Evolutionary conservation across 1,139 yeast species (phyloP).

Genomic region (Scheffersomyces illinoinensis): DNA sequence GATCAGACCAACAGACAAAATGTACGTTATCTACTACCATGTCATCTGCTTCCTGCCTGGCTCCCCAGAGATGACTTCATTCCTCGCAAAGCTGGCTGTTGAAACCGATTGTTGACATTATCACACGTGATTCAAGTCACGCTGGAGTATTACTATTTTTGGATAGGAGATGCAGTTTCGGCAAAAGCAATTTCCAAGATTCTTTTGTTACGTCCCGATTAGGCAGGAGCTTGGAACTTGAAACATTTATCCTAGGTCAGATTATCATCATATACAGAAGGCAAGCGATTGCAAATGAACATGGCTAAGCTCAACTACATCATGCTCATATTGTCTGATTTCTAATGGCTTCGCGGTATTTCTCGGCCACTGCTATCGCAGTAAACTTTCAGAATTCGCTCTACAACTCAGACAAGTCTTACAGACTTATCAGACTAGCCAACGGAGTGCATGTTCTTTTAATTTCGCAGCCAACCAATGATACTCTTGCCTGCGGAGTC

Average conservation of each 20-base stretch:
- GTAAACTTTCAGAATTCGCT: slow-evolving; percentile 31
- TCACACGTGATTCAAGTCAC: not conserved
- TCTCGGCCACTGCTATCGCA: slow-evolving; percentile 13
- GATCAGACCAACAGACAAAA: not conserved
- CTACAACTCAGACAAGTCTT: slow-evolving; percentile 33
- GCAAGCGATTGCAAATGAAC: not conserved
- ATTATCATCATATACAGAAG: no score
- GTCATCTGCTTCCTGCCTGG: no score
- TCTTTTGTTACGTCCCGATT: not conserved
- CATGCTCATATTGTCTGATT: not conserved
- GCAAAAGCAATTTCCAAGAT: not conserved
- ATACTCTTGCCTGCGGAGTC: slow-evolving; percentile 44
- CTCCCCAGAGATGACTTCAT: no score
- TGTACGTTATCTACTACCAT: not conserved
- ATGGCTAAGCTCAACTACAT: not conserved
- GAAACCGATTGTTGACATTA: no score
- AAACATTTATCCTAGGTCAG: not conserved
- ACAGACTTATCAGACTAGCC: slow-evolving; percentile 45
- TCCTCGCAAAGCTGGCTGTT: no score
- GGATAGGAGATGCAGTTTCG: not conserved
- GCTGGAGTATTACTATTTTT: not conserved
- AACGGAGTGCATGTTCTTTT: slow-evolving; percentile 56
- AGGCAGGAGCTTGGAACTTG: not conserved
- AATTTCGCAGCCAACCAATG: slow-evolving; percentile 57
- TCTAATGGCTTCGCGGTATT: slow-evolving; percentile 3